Evolutionary conservation across 73 alveolate genomes (phyloP).

Genomic region (Stentor coeruleus): DNA sequence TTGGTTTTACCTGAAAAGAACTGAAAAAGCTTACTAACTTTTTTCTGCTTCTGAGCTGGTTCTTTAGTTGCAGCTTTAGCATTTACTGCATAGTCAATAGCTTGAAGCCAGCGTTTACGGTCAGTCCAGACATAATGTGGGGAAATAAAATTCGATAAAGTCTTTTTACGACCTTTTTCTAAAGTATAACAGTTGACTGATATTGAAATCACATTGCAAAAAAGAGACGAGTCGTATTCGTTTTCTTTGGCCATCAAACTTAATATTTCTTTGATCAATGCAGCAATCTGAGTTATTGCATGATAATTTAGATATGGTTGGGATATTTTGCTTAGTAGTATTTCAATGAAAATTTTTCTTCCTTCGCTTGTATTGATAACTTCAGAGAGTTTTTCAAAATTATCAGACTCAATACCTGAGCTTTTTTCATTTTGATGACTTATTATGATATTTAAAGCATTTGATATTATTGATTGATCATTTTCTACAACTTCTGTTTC

Average conservation of each 20-base stretch:
- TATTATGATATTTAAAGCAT: neutral
- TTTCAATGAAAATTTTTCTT: neutral
- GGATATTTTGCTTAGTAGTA: neutral
- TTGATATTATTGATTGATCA: neutral
- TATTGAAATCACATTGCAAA: neutral
- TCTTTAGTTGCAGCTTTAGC: neutral
- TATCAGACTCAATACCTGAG: neutral
- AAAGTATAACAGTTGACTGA: neutral
- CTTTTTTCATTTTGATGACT: neutral
- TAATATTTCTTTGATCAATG: neutral
- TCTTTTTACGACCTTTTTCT: neutral
- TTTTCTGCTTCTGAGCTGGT: neutral
- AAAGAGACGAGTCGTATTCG: neutral
- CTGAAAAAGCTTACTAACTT: neutral
- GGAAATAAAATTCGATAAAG: neutral
- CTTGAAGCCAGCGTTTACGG: constrained; percentile 14
- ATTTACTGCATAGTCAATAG: neutral
- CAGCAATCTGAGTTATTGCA: constrained; percentile 1
- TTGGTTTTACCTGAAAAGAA: neutral
- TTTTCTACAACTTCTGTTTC: neutral
- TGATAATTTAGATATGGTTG: neutral
- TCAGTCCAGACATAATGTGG: constrained; percentile 3
- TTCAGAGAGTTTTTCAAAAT: constrained; percentile 9
- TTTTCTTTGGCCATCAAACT: neutral
- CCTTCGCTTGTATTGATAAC: neutral